phyloP scores from a whole-genome alignment of 2,329 filamentous ascomycete species.

The Colletotrichum echinochloae region DNA sequence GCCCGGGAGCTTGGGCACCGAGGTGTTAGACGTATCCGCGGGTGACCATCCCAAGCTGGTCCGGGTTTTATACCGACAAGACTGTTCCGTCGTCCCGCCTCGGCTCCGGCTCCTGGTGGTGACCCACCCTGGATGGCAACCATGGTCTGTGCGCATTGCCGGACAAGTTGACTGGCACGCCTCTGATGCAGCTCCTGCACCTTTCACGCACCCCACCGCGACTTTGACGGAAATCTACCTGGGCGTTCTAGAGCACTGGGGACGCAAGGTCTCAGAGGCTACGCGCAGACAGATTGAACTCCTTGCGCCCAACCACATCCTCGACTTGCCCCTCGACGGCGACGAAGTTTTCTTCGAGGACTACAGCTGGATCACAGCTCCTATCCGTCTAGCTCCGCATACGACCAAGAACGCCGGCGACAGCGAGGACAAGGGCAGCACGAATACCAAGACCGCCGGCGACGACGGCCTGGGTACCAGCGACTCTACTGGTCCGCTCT shows the following conservation, averaged over 20 bases:
- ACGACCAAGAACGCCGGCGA: not conserved
- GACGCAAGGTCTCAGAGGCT: slow-evolving; percentile 15
- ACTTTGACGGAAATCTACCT: slow-evolving; percentile 25
- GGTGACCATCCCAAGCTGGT: not conserved
- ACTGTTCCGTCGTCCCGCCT: slow-evolving; percentile 1
- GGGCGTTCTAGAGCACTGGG: slow-evolving; percentile 5
- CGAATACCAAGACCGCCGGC: not conserved
- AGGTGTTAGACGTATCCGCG: not conserved
- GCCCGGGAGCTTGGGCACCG: not conserved
- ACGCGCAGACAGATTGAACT: slow-evolving; percentile 13
- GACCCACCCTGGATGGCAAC: slow-evolving; percentile 4
- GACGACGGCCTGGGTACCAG: not conserved
- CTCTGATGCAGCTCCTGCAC: slow-evolving; percentile 11
- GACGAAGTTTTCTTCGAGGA: slow-evolving; percentile 17
- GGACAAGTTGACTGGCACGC: slow-evolving; percentile 11
- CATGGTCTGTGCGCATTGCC: slow-evolving; percentile 26
- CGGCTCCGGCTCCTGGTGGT: slow-evolving; percentile 24
- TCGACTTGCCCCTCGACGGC: slow-evolving; percentile 26
- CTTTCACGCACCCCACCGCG: slow-evolving; percentile 15
- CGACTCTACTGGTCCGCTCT: not conserved
- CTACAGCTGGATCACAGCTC: not conserved
- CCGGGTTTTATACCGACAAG: slow-evolving; percentile 9
- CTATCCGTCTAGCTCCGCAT: not conserved
- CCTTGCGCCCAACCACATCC: not conserved
- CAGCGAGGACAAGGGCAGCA: not conserved